Base-by-base conservation (phyloP, 257 asterid genomes). In the Scutellaria galericulata region DNA sequence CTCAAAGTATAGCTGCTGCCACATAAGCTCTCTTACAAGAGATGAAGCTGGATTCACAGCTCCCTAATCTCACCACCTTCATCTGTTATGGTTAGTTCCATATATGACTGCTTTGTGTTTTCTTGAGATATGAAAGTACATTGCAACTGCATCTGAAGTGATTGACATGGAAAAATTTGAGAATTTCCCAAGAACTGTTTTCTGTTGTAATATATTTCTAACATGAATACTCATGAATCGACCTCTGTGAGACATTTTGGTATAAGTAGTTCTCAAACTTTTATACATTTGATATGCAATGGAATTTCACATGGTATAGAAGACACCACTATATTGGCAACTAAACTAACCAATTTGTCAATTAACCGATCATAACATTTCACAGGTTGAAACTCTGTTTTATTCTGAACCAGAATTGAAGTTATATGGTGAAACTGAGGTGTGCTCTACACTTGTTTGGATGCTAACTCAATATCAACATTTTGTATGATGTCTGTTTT, bases 81-180 rank as follows among this genome's bases (percentile, higher is more conserved):
- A 52, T 11, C 66, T 39, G 61, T 64, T 50, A 73, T 73, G 75
- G 76, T 75, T 61, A 66, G 79, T 80, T 70, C 68, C 81, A 22
- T 63, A 22, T 63, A 24, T 65, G 76, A 66, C 39, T 51, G 47
- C 57, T 67, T 27, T 55, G 20, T 45, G 11, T 46, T 55, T 63
- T 20, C 53, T 44, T 35, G 58, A 54, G 20, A 63, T 13, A 14
- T 54, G 13, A 6, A 11, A 45, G 67, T 27, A 35, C 54, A 20
- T 9, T 20, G 15, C 47, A 22, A 66, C 45, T 41, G 71, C 44
- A 7, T 51, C 46, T 72, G 18, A 20, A 14, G 67, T 51, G 60
- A 55, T 51, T 22, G 56, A 8, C 6, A 1, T 9, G n/a, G 50
- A 50, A 64, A 37, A 53, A 24, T 56, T 53, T 9, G 24, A 63